These are phyloP conservation scores for Blakeslea trispora DNA, from an alignment of 371 early-diverging fungal genomes.

Conservation along the genomic window DNA sequence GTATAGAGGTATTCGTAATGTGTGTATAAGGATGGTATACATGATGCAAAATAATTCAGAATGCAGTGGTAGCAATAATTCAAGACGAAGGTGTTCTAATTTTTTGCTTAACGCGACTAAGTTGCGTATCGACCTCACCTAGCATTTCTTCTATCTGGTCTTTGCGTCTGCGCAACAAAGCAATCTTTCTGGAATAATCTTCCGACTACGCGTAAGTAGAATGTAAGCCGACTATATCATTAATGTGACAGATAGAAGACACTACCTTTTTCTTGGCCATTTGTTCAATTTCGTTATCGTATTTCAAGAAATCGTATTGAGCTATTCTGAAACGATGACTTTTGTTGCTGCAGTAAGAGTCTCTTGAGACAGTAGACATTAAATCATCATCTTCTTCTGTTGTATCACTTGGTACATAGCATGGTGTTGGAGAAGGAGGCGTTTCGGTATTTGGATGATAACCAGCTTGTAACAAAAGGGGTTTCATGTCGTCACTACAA, in stretches of 20 bases:
- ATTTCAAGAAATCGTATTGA: slow-evolving; percentile 16
- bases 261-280: slow-evolving; percentile 14
- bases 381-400: slow-evolving; percentile 19
- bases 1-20: no score
- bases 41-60: neutral
- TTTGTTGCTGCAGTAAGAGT: slow-evolving; percentile 5
- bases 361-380: slow-evolving; percentile 11
- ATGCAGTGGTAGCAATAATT: neutral
- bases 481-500: slow-evolving; percentile 3
- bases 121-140: slow-evolving; percentile 28
- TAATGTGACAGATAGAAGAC: neutral
- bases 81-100: slow-evolving; percentile 16
- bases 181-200: slow-evolving; percentile 16
- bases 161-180: slow-evolving; percentile 19
- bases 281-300: slow-evolving; percentile 2
- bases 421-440: slow-evolving; percentile 24
- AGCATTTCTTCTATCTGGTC: slow-evolving; percentile 28
- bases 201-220: slow-evolving; percentile 8
- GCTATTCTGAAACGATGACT: neutral
- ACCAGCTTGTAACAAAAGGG: slow-evolving; percentile 17
- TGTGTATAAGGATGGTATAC: no score
- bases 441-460: slow-evolving; percentile 19
- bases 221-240: neutral
- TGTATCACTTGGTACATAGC: neutral
- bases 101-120: slow-evolving; percentile 34